Conservation (phyloP, 1,284 basidiomycete species). For the Pterulicium gracile region DNA sequence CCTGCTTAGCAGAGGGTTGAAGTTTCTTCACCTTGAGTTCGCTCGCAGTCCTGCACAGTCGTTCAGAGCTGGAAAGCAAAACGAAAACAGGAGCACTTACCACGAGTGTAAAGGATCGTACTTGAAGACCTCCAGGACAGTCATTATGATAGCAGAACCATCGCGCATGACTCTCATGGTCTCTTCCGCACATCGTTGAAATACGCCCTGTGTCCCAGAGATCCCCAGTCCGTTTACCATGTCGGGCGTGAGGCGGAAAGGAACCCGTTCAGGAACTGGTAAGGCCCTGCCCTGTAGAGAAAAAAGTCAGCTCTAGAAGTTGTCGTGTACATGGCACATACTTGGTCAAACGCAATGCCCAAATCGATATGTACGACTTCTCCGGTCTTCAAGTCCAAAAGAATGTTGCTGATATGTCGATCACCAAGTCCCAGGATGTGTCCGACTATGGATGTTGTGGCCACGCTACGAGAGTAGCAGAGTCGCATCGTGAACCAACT, state of each 20-base stretch:
- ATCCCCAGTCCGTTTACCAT: constrained; percentile 92
- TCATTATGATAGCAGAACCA: constrained; percentile 82
- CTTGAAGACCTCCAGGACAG: constrained; percentile 94
- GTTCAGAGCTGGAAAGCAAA: constrained; percentile 1
- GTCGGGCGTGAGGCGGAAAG: constrained; percentile 91
- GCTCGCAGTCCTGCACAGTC: constrained; percentile 51
- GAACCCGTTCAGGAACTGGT: constrained; percentile 79
- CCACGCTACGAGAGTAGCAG: constrained; percentile 85
- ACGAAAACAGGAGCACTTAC: constrained; percentile 28
- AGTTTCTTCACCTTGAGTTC: constrained; percentile 37
- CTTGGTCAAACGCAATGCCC: constrained; percentile 94
- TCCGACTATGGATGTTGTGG: constrained; percentile 90
- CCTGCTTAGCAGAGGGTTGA: constrained; percentile 9
- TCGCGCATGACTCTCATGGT: constrained; percentile 85
- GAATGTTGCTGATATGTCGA: constrained; percentile 87
- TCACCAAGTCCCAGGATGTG: constrained; percentile 91
- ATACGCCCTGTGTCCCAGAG: constrained; percentile 88
- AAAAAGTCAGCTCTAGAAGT: not conserved
- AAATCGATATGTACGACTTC: constrained; percentile 94
- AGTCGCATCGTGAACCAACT: constrained; percentile 92
- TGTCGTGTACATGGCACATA: no score
- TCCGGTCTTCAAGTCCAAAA: constrained; percentile 77
- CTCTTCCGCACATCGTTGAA: constrained; percentile 91
- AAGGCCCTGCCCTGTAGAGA: constrained; percentile 77
- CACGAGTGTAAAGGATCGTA: constrained; percentile 93